Evolutionary conservation across 2,329 filamentous ascomycete genomes (phyloP).

Genomic region (Bipolaris victoriae): DNA sequence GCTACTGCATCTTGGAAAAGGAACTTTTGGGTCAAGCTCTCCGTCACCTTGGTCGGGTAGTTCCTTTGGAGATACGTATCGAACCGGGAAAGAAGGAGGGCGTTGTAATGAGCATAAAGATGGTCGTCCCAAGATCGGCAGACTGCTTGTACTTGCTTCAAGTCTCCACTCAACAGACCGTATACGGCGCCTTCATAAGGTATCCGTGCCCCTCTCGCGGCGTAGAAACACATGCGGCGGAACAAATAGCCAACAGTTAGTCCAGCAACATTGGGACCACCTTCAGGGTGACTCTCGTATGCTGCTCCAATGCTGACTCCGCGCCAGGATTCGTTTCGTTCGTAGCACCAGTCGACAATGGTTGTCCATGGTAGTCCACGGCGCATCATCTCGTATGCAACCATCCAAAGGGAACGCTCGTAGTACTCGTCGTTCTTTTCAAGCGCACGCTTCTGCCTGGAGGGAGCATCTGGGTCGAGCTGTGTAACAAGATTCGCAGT

Average conservation of each 20-base stretch:
- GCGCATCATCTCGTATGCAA: slow-evolving; percentile 91
- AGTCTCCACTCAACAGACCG: slow-evolving; percentile 85
- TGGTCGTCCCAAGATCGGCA: slow-evolving; percentile 85
- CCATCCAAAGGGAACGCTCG: slow-evolving; percentile 88
- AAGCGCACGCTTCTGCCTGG: slow-evolving; percentile 75
- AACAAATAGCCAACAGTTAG: slow-evolving; percentile 62
- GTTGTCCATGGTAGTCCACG: slow-evolving; percentile 76
- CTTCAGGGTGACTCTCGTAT: slow-evolving; percentile 56
- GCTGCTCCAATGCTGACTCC: slow-evolving; percentile 80
- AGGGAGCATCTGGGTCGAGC: slow-evolving; percentile 88
- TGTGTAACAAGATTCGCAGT: slow-evolving; percentile 76
- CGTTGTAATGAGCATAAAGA: slow-evolving; percentile 86
- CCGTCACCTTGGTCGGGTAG: slow-evolving; percentile 58
- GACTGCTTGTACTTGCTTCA: slow-evolving; percentile 75
- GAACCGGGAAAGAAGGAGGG: slow-evolving; percentile 80
- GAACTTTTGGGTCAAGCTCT: slow-evolving; percentile 64
- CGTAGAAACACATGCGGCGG: slow-evolving; percentile 78
- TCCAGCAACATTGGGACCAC: slow-evolving; percentile 46
- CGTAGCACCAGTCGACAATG: slow-evolving; percentile 84
- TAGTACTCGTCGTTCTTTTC: slow-evolving; percentile 86
- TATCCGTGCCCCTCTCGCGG: slow-evolving; percentile 71
- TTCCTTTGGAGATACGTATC: slow-evolving; percentile 69
- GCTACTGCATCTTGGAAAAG: slow-evolving; percentile 69
- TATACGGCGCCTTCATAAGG: slow-evolving; percentile 90
- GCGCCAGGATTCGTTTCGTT: slow-evolving; percentile 87